Base-by-base conservation (phyloP, 768 basidiomycete genomes). In the Termitomyces sp. region DNA sequence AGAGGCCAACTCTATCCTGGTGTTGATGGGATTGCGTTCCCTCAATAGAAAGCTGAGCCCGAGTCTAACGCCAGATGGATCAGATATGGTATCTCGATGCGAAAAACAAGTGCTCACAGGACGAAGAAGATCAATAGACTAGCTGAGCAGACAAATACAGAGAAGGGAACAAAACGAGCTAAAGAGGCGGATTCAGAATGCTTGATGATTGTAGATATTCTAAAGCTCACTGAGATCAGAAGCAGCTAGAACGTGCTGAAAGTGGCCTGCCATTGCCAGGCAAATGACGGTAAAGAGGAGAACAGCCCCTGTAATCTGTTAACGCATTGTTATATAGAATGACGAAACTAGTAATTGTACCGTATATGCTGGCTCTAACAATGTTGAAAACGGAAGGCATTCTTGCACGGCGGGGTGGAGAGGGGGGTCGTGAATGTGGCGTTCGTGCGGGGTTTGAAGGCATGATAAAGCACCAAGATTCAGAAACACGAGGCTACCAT, bases 111-210 rank as follows among this genome's bases (percentile, higher is more conserved):
- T 44, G 0, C 58, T 69, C 65, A 91, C 90, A 94, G 81, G 58
- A 84, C 74, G 45, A 84, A 65, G 55, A 92, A 81, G 66, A 92
- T 83, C 64, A 90, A 73, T 70, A 92, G 69, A 69, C 88, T 91
- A 40, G 82, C 84, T 45, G 81, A 80, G 68, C 87, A 90, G 48
- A 92, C 90, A 66, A 93, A 93, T 70, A 94, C 83, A 57, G 92
- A 88, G 69, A 92, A 90, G 18, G 92, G 92, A 42, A 94, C 87
- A 70, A 93, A 94, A 76, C 88, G 91, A 76, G 92, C 92, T 94
- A 67, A 8, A 57, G 35, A 49, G 49, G 35, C n/a, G 9, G 7
- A 9, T 52, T 65, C 44, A 61, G 59, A 32, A 48, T 13, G 24
- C 8, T 16, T 38, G 35, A 42, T 51, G 38, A 24, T 53, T 52